Conservation (phyloP, 768 basidiomycete genomes). For the Lactarius akahatsu region DNA sequence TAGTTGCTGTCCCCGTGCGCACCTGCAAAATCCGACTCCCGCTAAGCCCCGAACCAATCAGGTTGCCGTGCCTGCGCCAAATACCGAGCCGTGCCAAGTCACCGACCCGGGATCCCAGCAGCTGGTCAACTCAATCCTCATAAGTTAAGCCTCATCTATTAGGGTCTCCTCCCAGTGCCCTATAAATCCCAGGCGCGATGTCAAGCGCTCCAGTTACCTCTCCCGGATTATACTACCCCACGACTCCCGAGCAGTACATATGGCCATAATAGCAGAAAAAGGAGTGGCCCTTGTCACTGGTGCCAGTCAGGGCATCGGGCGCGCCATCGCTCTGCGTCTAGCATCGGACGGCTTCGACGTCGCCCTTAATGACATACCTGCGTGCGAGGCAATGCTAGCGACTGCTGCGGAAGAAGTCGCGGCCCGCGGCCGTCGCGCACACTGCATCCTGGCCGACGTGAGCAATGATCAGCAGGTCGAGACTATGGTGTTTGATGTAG, state of each 20-base stretch:
- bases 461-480: constrained; percentile 31
- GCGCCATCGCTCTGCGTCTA: constrained; percentile 37
- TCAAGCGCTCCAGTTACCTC: not conserved
- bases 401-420: constrained; percentile 28
- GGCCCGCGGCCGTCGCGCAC: constrained; percentile 27
- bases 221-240: not conserved
- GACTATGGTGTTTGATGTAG: constrained; percentile 31
- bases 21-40: not conserved
- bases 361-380: constrained; percentile 36
- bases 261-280: not conserved
- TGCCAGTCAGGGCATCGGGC: constrained; percentile 33
- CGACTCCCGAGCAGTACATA: not conserved
- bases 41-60: constrained; percentile 2
- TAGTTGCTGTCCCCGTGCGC: not conserved
- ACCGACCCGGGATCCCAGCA: not conserved
- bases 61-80: not conserved
- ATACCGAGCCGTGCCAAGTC: not conserved
- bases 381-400: constrained; percentile 35
- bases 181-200: constrained; percentile 1
- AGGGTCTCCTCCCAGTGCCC: not conserved
- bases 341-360: constrained; percentile 38
- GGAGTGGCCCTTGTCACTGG: constrained; percentile 12
- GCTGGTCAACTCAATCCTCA: not conserved
- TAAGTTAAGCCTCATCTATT: too few relatives aligned
- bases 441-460: constrained; percentile 29